Percentiles rank a stretch among this genome's conserved stretches.
Conservation (phyloP, 768 basidiomycete species). For the Sporobolomyces pararoseus region DNA sequence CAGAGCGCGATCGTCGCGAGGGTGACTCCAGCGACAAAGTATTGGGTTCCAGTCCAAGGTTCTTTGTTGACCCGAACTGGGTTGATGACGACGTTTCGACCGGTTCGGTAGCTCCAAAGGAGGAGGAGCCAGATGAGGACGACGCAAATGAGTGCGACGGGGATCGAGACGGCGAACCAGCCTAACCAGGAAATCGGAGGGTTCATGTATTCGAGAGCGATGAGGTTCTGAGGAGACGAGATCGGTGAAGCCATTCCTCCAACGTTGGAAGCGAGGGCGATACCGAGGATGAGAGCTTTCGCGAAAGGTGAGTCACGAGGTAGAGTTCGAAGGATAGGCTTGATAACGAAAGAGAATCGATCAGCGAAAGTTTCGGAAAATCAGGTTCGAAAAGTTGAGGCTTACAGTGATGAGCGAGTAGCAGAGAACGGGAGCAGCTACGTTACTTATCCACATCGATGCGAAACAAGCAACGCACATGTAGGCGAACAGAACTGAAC, state of each 20-base stretch:
- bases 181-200: slow-evolving; percentile 76
- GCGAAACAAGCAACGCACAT: slow-evolving; percentile 97
- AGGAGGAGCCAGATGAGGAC: slow-evolving; percentile 88
- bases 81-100: slow-evolving; percentile 74
- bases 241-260: slow-evolving; percentile 97
- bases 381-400: neutral
- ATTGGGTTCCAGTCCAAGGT: slow-evolving; percentile 75
- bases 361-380: neutral
- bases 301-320: slow-evolving; percentile 81
- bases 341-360: slow-evolving; percentile 9
- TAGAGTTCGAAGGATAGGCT: slow-evolving; percentile 91
- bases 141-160: slow-evolving; percentile 80
- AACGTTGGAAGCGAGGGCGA: slow-evolving; percentile 96
- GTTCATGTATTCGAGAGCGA: slow-evolving; percentile 83
- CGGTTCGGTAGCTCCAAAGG: slow-evolving; percentile 70
- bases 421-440: slow-evolving; percentile 94
- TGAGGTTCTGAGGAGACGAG: slow-evolving; percentile 95
- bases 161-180: slow-evolving; percentile 92
- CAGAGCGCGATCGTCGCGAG: slow-evolving; percentile 79
- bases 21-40: slow-evolving; percentile 80
- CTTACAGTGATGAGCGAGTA: slow-evolving; percentile 88
- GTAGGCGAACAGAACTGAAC: slow-evolving; percentile 80
- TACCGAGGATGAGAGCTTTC: slow-evolving; percentile 86
- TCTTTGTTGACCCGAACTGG: slow-evolving; percentile 79
- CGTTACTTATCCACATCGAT: slow-evolving; percentile 99